These are phyloP conservation scores for maize (Zea mays) DNA, from an alignment of 176 grass and related monocot genomes.

Conservation along the genomic window Zm-B73-REFERENCE-NAM-5.0 NC_050099.1:246223501-246224000, in stretches of 20 bases:
- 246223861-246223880: too few species aligned
- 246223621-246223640: not conserved
- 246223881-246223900: too few species aligned
- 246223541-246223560: constrained; percentile 97
- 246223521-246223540: constrained; percentile 83
- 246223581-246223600: constrained; percentile 90
- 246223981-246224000: too few species aligned
- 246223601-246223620: constrained; percentile 26
- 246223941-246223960: too few species aligned
- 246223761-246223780: not conserved
- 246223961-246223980: too few species aligned
- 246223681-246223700: not conserved
- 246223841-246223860: too few species aligned
- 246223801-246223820: not conserved
- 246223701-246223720: constrained; percentile 6
- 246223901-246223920: too few species aligned
- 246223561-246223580: constrained; percentile 94
- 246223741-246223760: not conserved
- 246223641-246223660: constrained; percentile 18
- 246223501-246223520: not conserved
- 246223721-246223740: constrained; percentile 13
- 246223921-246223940: too few species aligned
- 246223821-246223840: too few species aligned
- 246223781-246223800: not conserved
- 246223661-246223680: not conserved